phyloP scores from a whole-genome alignment of 257 asterid species.

The Lavandula angustifolia region DNA sequence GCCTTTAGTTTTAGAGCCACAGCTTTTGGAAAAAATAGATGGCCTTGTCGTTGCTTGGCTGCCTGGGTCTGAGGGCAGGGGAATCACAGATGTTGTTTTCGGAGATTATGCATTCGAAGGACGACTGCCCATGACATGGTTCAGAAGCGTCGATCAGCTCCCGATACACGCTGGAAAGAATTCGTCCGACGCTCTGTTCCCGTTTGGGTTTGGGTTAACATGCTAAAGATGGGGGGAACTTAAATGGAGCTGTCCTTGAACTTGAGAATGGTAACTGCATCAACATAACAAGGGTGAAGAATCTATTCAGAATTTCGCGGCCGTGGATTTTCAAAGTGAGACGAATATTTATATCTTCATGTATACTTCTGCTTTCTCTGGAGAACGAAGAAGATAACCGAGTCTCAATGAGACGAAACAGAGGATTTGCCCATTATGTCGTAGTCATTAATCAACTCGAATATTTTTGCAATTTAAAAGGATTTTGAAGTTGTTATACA shows the following conservation, averaged over 20 bases:
- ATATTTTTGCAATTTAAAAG: no score
- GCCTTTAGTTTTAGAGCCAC: slow-evolving; percentile 68
- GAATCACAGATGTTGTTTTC: slow-evolving; percentile 72
- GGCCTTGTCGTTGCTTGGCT: slow-evolving; percentile 78
- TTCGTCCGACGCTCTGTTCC: slow-evolving; percentile 68
- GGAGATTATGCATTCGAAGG: slow-evolving; percentile 77
- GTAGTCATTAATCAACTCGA: no score
- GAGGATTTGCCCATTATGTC: no score
- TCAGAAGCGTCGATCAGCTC: slow-evolving; percentile 65
- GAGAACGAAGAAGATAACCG: no score
- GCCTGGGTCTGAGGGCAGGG: slow-evolving; percentile 84
- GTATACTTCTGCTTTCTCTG: neutral
- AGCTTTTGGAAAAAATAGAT: slow-evolving; percentile 55
- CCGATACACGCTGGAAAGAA: slow-evolving; percentile 51
- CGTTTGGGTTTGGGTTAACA: slow-evolving; percentile 74
- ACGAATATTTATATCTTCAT: neutral
- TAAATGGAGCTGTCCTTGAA: neutral
- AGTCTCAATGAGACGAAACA: no score
- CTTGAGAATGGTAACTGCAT: neutral
- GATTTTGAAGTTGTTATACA: no score
- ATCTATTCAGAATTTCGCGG: neutral
- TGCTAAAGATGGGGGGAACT: slow-evolving; percentile 27
- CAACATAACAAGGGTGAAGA: neutral
- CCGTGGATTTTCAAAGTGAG: neutral
- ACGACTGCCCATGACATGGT: slow-evolving; percentile 79